Evolutionary conservation across 139 green algal genomes (phyloP), one percentile per base, ranked within the genome.

Genomic region (Deuterostichococcus epilithicus): DNA sequence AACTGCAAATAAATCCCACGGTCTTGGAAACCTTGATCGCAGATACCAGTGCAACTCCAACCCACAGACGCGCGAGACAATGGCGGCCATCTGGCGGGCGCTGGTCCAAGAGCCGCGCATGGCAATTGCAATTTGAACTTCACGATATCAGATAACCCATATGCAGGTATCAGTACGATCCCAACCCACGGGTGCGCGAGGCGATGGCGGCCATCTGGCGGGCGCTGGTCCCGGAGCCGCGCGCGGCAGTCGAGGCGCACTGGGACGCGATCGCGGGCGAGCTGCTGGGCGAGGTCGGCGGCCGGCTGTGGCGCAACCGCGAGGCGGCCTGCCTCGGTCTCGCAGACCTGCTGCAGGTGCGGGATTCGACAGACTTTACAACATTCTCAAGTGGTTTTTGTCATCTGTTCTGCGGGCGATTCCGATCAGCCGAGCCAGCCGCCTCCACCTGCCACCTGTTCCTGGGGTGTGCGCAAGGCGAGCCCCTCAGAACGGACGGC

Each of bases 121-220:
- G 38, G 13, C 10, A 63, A 22, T n/a, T n/a, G n/a, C n/a, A n/a
- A n/a, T n/a, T n/a, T n/a, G n/a, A n/a, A n/a, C n/a, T 26, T 70
- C 65, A 36, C 35, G 23, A 37, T 32, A 69, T 22, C 8, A 5
- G 25, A 72, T 42, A 39, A n/a, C 18, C 5, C 30, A 6, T n/a
- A 25, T 42, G 18, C 80, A 85, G 85, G 66, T 87, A 88, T 63
- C 88, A 90, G 78, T 94, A 95, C 73, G 94, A 98, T 82, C 93
- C 94, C 65, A 96, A 94, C 74, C 80, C 84, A 4, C 75, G 84
- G 30, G 92, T 97, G 42, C 80, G 88, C 42, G 93, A 97, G 37
- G 81, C 88, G 25, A 94, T 96, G 87, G 67, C 73, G 0, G 76
- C 86, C 73, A 97, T 97, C 82, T 97, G 93, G 92, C 65, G 81